Base-by-base conservation (phyloP, 164 flowering plant genomes). In the Tetrastigma voinierianum region DNA sequence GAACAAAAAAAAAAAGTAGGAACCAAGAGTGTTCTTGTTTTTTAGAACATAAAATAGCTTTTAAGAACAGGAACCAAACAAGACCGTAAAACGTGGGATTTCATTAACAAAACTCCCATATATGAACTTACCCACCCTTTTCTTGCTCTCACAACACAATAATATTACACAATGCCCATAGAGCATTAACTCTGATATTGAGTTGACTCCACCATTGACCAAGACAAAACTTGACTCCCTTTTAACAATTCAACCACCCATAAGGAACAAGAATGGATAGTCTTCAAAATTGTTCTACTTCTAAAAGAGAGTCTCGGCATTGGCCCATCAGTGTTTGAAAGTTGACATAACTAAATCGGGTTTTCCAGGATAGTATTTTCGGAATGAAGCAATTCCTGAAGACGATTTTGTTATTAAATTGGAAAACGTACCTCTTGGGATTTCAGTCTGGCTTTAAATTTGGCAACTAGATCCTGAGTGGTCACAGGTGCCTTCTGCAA, bases 391-490 rank as follows among this genome's bases (percentile, higher is more conserved):
- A 47, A 48, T 9, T 25, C 25, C 20, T 12, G 8, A 17, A 15
- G 1, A 25, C 15, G 18, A 25, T 32, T 32, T 32, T 32, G 40
- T 3, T 32, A 32, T 3, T 0, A 32, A 32, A 61, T 9, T 53
- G 52, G 45, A 52, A 6, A 57, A 19, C 73, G 49, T 79, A 91
- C 98, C 98, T 89, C 97, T 25, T 46, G 63, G 6, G 77, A 24
- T 68, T 77, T 90, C 24, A 95, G 78, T 66, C 97, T 81, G 1
- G 87, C 84, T 74, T 78, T 90, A 62, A 95, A 95, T 69, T 77
- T 84, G 24, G 84, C 88, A 68, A 95, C 97, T 60, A 95, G 94
- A 71, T 92, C 97, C 69, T 83, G 92, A 6, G 97, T 92, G 16
- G 96, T 95, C 51, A 95, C 78, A 13, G 84, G 93, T 20, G 86